phyloP scores from a whole-genome alignment of 805 yeast genomes.

The Zygosaccharomyces pseudorouxii region DNA sequence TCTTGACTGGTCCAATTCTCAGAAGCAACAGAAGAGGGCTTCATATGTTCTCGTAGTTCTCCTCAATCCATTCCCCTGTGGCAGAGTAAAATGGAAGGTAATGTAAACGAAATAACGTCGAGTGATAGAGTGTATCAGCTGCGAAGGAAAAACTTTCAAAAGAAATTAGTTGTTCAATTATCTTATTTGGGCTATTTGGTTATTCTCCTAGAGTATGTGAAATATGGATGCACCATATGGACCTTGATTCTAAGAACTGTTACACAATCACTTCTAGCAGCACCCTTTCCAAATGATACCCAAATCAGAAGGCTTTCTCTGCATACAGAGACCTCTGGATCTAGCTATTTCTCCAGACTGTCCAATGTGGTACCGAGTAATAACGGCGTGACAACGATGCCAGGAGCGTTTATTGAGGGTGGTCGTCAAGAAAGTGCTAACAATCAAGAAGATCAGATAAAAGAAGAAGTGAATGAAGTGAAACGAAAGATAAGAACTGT shows the following conservation, averaged over 20 bases:
- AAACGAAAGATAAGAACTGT: conserved; percentile 23
- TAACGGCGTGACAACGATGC: conserved; percentile 11
- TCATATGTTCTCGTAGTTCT: background rate
- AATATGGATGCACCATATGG: conserved; percentile 27
- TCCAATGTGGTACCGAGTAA: conserved; percentile 9
- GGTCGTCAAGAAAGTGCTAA: background rate
- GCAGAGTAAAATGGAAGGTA: conserved; percentile 1
- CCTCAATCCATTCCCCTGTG: background rate
- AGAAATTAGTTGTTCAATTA: conserved; percentile 19
- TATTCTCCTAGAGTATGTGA: conserved; percentile 27
- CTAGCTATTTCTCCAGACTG: conserved; percentile 8
- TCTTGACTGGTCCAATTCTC: background rate
- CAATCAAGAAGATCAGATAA: background rate
- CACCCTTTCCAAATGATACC: conserved; percentile 40
- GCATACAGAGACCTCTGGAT: conserved; percentile 13
- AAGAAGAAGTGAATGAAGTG: conserved; percentile 11
- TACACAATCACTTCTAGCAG: conserved; percentile 38
- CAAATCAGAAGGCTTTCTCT: conserved; percentile 23
- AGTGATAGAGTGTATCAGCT: conserved; percentile 19
- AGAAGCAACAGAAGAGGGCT: background rate
- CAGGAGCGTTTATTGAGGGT: conserved; percentile 21
- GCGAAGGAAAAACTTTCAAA: conserved; percentile 27
- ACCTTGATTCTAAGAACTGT: conserved; percentile 33
- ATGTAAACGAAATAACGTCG: conserved; percentile 2
- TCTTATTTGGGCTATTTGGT: conserved; percentile 22